Evolutionary conservation across 2,329 filamentous ascomycete genomes (phyloP), one percentile per base, ranked within the genome.

Genomic region (Dactylonectria estremocensis): DNA sequence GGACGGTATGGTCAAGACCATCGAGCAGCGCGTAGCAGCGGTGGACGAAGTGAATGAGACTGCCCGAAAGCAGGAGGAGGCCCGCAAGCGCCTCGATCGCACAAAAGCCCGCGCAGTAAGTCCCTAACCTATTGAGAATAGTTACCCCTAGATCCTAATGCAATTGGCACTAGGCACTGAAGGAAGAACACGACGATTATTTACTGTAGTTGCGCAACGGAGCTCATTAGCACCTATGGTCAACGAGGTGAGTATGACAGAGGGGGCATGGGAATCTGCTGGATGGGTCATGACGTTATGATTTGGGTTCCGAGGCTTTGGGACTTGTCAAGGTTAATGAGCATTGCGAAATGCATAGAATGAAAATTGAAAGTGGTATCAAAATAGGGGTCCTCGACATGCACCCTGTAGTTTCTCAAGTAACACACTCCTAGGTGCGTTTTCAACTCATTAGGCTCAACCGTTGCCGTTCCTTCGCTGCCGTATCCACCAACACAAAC

Each of bases 11-110:
- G 22, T 72, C 0, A 48, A 69, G 1, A 66, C 72, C 2, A 67
- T 78, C 28, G 59, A 67, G 8, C 18, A 52, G 5, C 68, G 72
- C 2, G 69, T 77, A 9, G 61, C 37, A 9, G 67, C 49, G 1
- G 50, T 69, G 2, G 74, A 78, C 4, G 61, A 66, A 2, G 40
- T 54, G 8, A 58, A 61, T 22, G 68, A 64, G 2, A 66, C 72
- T 16, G 37, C 56, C 37, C 73, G 72, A 68, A 76, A 72, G 64
- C 22, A 55, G 3, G 67, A 70, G 7, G 74, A 75, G 64, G 63
- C 63, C 72, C 74, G 43, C 65, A 69, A 69, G 56, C 60, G 73
- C n/a, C 60, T 68, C 1, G 70, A 69, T 9, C 56, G 70, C 6
- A 69, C 62, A 16, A 61, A 43, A 43, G 24, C 50, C 7, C 56